Conservation (phyloP, 106 monocot genomes). For the Acorus calamus region DNA sequence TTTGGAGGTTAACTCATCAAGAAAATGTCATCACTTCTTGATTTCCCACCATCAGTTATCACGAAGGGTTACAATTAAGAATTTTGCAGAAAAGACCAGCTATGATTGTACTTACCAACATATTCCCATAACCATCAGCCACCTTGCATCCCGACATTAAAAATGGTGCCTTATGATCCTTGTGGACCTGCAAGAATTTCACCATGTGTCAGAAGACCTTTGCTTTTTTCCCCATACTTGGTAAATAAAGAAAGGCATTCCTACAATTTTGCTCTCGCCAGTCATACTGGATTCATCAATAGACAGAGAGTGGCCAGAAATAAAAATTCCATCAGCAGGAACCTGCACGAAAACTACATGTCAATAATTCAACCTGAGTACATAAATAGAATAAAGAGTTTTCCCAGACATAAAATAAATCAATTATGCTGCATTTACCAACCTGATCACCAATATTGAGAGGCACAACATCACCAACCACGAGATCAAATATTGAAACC, state of each 20-base stretch:
- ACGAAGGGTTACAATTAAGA: background rate
- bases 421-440: background rate
- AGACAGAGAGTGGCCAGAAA: slow-evolving; percentile 70
- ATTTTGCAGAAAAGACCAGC: background rate
- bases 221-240: slow-evolving; percentile 25
- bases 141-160: slow-evolving; percentile 99
- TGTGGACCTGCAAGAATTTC: slow-evolving; percentile 48
- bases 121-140: slow-evolving; percentile 86
- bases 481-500: slow-evolving; percentile 72
- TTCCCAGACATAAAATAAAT: background rate
- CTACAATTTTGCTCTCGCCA: slow-evolving; percentile 90
- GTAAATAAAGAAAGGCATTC: slow-evolving; percentile 8
- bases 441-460: slow-evolving; percentile 93
- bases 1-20: too few species aligned
- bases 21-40: too few species aligned
- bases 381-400: background rate
- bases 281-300: slow-evolving; percentile 98
- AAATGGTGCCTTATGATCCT: slow-evolving; percentile 14
- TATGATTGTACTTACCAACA: slow-evolving; percentile 50
- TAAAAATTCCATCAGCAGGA: slow-evolving; percentile 85
- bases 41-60: background rate
- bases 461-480: slow-evolving; percentile 70
- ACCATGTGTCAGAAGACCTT: slow-evolving; percentile 74
- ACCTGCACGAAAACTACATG: slow-evolving; percentile 30
- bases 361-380: background rate